Evolutionary conservation across 2,329 filamentous ascomycete genomes (phyloP).

Genomic region (Pestalotiopsis sp.): DNA sequence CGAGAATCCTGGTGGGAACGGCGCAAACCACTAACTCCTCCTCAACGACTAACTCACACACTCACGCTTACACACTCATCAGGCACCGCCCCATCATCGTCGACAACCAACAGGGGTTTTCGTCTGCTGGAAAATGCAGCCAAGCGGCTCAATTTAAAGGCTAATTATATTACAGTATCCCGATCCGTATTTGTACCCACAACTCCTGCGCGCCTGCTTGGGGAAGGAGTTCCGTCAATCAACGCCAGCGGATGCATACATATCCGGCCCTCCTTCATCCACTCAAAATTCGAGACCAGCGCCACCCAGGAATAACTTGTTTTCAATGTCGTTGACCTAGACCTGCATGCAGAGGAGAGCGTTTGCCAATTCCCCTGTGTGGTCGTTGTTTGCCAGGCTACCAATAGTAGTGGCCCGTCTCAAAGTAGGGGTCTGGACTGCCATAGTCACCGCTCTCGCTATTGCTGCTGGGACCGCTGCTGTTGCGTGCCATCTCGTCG

Average conservation of each 20-base stretch:
- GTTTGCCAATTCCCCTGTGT: not conserved
- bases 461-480: constrained; percentile 8
- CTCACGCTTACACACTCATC: not conserved
- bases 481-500: constrained; percentile 12
- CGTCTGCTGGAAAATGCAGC: not conserved
- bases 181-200: constrained; percentile 9
- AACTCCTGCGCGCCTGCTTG: constrained; percentile 1
- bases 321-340: constrained; percentile 1
- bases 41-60: not conserved
- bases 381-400: not conserved
- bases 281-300: constrained; percentile 6
- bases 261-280: constrained; percentile 5
- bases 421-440: not conserved
- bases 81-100: not conserved
- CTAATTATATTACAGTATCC: constrained; percentile 4
- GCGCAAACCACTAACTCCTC: not conserved
- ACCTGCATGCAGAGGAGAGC: not conserved
- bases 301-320: constrained; percentile 1
- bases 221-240: constrained; percentile 4
- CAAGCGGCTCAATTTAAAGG: constrained; percentile 6
- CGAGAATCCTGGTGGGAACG: not conserved
- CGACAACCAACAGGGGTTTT: not conserved
- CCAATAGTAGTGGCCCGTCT: constrained; percentile 3
- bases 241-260: constrained; percentile 4
- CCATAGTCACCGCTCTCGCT: constrained; percentile 8